These are phyloP conservation scores for Helminthosporium solani DNA, from an alignment of 2,329 filamentous ascomycete genomes.

Conservation along the genomic window DNA sequence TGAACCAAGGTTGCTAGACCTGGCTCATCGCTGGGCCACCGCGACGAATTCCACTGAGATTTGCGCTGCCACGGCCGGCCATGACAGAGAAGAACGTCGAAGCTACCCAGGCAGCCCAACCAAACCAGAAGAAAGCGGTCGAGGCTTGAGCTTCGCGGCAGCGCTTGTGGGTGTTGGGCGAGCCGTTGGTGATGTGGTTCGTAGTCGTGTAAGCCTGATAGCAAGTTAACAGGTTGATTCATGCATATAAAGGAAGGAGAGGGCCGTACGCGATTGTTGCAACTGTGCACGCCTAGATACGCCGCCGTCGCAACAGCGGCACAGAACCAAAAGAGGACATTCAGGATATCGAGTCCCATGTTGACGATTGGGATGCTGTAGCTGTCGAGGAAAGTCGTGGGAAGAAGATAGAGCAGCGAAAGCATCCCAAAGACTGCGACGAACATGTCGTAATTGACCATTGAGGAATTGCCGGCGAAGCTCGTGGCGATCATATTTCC, in stretches of 20 bases:
- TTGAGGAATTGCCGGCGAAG: constrained; percentile 55
- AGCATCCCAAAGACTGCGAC: constrained; percentile 67
- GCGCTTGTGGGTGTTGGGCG: constrained; percentile 59
- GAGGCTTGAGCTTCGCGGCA: constrained; percentile 75
- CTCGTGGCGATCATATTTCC: constrained; percentile 62
- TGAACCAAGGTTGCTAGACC: constrained; percentile 47
- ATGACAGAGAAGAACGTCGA: constrained; percentile 58
- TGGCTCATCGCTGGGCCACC: constrained; percentile 55
- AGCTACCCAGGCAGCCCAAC: constrained; percentile 63
- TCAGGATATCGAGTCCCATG: constrained; percentile 58
- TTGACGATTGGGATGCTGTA: constrained; percentile 56
- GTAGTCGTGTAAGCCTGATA: constrained; percentile 44
- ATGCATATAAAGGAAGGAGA: neutral
- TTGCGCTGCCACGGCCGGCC: constrained; percentile 51
- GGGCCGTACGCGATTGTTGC: constrained; percentile 57
- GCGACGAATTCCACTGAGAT: constrained; percentile 48
- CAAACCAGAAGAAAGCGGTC: constrained; percentile 77
- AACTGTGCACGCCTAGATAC: constrained; percentile 68
- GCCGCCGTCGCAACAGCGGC: constrained; percentile 69
- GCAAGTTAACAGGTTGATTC: neutral
- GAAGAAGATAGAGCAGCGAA: constrained; percentile 63
- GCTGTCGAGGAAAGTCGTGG: constrained; percentile 55
- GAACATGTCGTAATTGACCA: constrained; percentile 68
- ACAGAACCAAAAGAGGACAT: constrained; percentile 69
- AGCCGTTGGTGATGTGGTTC: constrained; percentile 65